These are phyloP conservation scores for Trichoderma gracile DNA, from an alignment of 2,329 filamentous ascomycete species.

Conservation along the genomic window DNA sequence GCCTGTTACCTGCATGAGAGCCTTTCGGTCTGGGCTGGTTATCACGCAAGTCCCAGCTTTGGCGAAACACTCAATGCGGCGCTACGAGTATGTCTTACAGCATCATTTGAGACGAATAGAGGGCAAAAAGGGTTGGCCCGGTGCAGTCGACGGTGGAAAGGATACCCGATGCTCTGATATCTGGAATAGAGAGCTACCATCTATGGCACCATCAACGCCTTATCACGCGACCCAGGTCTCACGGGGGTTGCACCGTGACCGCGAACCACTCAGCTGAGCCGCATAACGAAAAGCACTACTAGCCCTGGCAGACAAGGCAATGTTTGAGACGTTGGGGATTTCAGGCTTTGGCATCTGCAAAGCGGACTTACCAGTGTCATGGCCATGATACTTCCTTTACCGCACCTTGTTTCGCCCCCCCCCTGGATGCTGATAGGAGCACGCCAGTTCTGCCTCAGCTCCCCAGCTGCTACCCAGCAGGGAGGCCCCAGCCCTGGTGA, in stretches of 20 bases:
- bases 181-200: not conserved
- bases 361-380: not conserved
- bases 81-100: not conserved
- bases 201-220: constrained; percentile 4
- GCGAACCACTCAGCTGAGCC: not conserved
- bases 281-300: not conserved
- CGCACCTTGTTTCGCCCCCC: not conserved
- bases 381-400: not conserved
- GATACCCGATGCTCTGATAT: not conserved
- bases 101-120: not conserved
- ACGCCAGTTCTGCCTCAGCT: not conserved
- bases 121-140: not conserved
- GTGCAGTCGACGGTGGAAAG: not conserved
- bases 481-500: constrained; percentile 11
- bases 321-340: not conserved
- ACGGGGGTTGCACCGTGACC: constrained; percentile 1
- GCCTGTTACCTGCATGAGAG: constrained; percentile 16
- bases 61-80: not conserved
- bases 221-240: constrained; percentile 11
- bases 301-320: constrained; percentile 1
- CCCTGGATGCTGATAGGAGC: constrained; percentile 11
- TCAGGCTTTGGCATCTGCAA: not conserved
- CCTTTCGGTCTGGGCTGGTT: not conserved
- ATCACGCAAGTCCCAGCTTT: constrained; percentile 6
- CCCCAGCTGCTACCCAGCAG: constrained; percentile 8